A percentile compares a stretch with the other conserved stretches of the same genome.
phyloP scores from a whole-genome alignment of 495 filamentous ascomycete species.

The Darksidea phi region DNA sequence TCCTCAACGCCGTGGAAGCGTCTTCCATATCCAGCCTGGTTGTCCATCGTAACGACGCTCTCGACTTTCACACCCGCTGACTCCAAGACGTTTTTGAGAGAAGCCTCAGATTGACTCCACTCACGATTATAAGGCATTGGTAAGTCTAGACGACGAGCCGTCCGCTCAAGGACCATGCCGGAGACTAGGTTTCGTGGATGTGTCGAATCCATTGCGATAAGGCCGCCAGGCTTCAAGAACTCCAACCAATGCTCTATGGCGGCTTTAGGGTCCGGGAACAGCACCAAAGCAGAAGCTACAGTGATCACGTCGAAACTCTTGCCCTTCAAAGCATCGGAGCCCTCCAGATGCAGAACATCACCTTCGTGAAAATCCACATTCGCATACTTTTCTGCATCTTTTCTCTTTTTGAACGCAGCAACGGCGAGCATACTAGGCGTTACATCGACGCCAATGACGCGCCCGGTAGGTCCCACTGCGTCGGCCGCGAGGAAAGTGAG shows the following conservation, averaged over 20 bases:
- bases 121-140: conserved; percentile 34
- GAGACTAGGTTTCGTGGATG: conserved; percentile 29
- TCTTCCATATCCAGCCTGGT: conserved; percentile 26
- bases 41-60: conserved; percentile 15
- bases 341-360: conserved; percentile 44
- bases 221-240: conserved; percentile 43
- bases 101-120: conserved; percentile 24
- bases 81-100: conserved; percentile 17
- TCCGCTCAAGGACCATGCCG: conserved; percentile 29
- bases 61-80: conserved; percentile 20
- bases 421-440: conserved; percentile 42
- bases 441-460: conserved; percentile 49
- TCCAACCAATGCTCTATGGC: conserved; percentile 42
- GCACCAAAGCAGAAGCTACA: conserved; percentile 43
- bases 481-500: conserved; percentile 42
- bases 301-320: conserved; percentile 44
- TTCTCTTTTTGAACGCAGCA: conserved; percentile 38
- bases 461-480: conserved; percentile 40
- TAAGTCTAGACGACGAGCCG: conserved; percentile 26
- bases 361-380: conserved; percentile 41
- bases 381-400: conserved; percentile 27
- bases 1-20: conserved; percentile 12
- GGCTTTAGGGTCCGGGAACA: conserved; percentile 39
- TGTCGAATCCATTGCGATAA: conserved; percentile 36
- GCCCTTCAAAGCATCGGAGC: conserved; percentile 25